Evolutionary conservation across 2,329 filamentous ascomycete species (phyloP), one percentile per base, ranked within the genome.

Genomic region (Fusarium virguliforme): DNA sequence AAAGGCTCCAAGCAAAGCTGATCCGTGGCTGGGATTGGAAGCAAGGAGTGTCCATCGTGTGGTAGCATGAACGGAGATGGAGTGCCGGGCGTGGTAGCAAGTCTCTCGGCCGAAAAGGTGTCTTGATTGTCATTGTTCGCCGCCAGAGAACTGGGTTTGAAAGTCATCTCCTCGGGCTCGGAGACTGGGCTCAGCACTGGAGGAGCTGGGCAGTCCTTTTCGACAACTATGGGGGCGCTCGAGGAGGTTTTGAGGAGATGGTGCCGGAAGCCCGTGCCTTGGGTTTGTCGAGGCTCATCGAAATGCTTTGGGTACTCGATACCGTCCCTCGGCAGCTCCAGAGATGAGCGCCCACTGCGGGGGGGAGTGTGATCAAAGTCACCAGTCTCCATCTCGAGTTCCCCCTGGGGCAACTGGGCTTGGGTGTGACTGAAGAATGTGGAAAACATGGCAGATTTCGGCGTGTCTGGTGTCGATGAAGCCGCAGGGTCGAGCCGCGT

Each of bases 281-380:
- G 72, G 13, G 28, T 60, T 15, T 56, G 10, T 8, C 71, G 66
- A 2, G 64, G 15, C 15, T 60, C 26, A 54, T 55, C 63, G 1
- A 35, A 30, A 18, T 34, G 48, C 28, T 54, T 43, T 13, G 57
- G 48, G 8, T 54, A 60, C 12, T 62, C 57, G 8, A 66, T 61
- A 9, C 74, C 66, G 4, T 57, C 24, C 18, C 72, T 68, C 26
- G 74, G 53, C 12, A 70, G 48, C 1, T 76, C 71, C 8, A 79
- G 53, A 8, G 78, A 80, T 15, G 75, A 61, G 15, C 75, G 77
- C 30, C 65, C 61, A 51, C 79, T 81, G 8, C 77, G 76, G n/a
- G 75, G 70, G 18, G 80, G 79, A 22, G 79, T 80, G 22, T 72
- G 65, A 62, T 81, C 77, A 55, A 82, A 80, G 53, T 76, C 75